Conservation (phyloP, 2,329 filamentous ascomycete genomes). For the Neofusicoccum ribis region DNA sequence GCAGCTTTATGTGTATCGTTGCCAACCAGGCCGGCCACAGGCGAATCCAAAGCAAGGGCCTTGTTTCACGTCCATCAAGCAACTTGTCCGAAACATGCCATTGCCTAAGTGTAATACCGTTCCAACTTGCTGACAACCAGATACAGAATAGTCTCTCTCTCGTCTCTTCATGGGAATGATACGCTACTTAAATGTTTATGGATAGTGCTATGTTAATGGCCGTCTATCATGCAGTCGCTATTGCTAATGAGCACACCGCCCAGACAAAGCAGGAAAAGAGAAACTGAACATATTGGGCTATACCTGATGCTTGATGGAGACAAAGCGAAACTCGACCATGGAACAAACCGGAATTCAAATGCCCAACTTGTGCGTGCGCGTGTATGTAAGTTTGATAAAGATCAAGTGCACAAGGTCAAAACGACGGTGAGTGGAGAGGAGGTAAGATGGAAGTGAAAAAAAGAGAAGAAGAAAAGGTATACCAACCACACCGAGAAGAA, state of each 20-base stretch:
- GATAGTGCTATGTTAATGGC: slow-evolving; percentile 2
- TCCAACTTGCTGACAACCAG: too few relatives aligned
- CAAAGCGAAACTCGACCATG: background rate
- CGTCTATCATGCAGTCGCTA: slow-evolving; percentile 17
- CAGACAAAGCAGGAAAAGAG: background rate
- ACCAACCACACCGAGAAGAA: background rate
- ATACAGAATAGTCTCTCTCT: too few relatives aligned
- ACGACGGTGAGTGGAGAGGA: background rate
- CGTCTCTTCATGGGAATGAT: too few relatives aligned
- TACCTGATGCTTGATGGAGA: background rate
- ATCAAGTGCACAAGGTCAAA: background rate
- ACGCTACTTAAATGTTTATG: too few relatives aligned
- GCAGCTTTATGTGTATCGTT: background rate
- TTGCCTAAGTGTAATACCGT: too few relatives aligned
- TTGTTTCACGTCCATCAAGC: background rate
- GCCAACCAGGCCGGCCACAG: background rate
- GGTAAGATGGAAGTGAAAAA: background rate
- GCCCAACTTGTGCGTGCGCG: background rate
- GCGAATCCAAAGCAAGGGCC: background rate
- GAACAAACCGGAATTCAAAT: slow-evolving; percentile 3
- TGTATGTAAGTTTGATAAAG: background rate
- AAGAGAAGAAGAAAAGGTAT: background rate
- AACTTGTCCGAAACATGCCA: too few relatives aligned
- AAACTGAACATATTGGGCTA: background rate
- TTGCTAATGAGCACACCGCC: slow-evolving; percentile 5